Evolutionary conservation across 2,329 filamentous ascomycete species (phyloP).

Genomic region (Sclerotinia nivalis): DNA sequence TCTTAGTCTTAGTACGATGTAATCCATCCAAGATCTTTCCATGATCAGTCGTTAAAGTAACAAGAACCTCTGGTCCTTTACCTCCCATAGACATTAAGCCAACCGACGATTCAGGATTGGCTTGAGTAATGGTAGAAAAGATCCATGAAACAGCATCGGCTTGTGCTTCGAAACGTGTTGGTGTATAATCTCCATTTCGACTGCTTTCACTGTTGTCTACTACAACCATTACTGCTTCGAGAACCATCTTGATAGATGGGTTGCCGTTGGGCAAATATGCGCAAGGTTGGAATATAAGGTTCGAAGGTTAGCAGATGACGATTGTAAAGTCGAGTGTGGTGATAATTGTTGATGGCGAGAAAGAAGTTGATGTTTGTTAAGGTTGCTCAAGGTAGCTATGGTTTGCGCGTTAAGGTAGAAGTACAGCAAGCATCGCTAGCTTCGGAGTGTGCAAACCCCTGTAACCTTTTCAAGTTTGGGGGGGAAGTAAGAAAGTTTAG

Average conservation of each 20-base stretch:
- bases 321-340: not conserved
- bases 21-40: constrained; percentile 92
- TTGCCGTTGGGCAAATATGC: constrained; percentile 20
- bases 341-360: constrained; percentile 7
- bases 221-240: constrained; percentile 99
- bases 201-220: constrained; percentile 99
- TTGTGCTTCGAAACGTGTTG: constrained; percentile 95
- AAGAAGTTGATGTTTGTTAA: constrained; percentile 17
- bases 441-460: constrained; percentile 11
- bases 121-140: constrained; percentile 92
- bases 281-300: not conserved
- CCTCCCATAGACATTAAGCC: constrained; percentile 99
- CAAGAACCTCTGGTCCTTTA: constrained; percentile 94
- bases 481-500: not conserved
- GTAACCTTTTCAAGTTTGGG: constrained; percentile 1
- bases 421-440: constrained; percentile 15
- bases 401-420: constrained; percentile 25
- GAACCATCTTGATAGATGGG: constrained; percentile 72
- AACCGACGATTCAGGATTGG: constrained; percentile 95
- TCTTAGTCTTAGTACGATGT: constrained; percentile 87
- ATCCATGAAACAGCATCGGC: constrained; percentile 92
- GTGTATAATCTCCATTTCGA: constrained; percentile 90
- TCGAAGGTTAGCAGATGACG: not conserved
- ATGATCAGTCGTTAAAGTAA: constrained; percentile 93
- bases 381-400: constrained; percentile 25